Base-by-base conservation (phyloP, 768 basidiomycete genomes). In the Podaxis sp. region DNA sequence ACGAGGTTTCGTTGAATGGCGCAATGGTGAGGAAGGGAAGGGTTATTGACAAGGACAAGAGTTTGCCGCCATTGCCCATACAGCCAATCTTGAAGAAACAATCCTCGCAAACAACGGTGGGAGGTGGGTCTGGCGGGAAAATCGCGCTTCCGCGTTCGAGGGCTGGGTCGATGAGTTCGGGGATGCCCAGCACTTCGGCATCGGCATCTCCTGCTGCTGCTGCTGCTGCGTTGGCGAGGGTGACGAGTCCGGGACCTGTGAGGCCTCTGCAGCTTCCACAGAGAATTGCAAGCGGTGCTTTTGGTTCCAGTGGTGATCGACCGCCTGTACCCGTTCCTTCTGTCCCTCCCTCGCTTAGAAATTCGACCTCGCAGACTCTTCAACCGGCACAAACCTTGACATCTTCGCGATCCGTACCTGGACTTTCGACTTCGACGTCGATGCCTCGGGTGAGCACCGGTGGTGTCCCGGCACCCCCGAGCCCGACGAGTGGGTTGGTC, bases 311-410 rank as follows among this genome's bases (percentile, higher is more conserved):
- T 37, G 72, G 72, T 2, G 77, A 79, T 55, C 67, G 75, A 8
- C 65, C 75, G 0, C 70, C 77, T 12, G 76, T 76, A 2, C 76
- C 78, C 22, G 76, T 75, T 2, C 73, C 75, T 57, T 59, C 67
- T 17, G 56, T 74, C 13, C 70, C 70, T 8, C 60, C 66, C 1
- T 38, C 68, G 3, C 40, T 61, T 3, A 27, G 64, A 19, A 11
- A 61, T 24, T 61, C 65, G n/a, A 0, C 58, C 25, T 61, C 66
- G 38, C 54, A 50, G 22, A 13, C 1, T 24, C 9, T 50, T 13
- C 49, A 50, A 25, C 62, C 9, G 22, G 29, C 13, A 19, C 36
- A 11, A 43, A 52, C 59, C 9, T 61, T 58, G 40, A 57, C 54
- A 63, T 13, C 57, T 15, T 51, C 50, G 36, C 63, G 61, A 12